A percentile compares a stretch with the other conserved stretches of the same genome.
These are phyloP conservation scores for Phoma sp. DNA, from an alignment of 2,329 filamentous ascomycete species.

Conservation along the genomic window DNA sequence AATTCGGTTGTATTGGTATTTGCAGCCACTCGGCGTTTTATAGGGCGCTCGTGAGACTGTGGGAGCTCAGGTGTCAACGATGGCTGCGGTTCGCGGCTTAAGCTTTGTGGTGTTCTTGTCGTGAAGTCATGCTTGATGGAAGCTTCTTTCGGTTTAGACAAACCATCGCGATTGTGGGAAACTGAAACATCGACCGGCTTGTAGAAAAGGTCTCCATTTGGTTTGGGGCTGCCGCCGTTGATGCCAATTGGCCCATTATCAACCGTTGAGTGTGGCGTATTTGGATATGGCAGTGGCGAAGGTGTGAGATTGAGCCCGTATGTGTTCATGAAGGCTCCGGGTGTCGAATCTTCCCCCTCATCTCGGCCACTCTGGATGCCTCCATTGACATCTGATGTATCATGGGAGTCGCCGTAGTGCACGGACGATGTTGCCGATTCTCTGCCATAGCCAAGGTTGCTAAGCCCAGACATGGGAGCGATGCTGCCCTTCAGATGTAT, in stretches of 20 bases:
- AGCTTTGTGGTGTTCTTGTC: constrained; percentile 30
- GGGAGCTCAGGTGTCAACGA: constrained; percentile 43
- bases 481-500: constrained; percentile 43
- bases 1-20: constrained; percentile 37
- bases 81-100: constrained; percentile 32
- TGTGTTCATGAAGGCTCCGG: constrained; percentile 37
- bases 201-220: constrained; percentile 19
- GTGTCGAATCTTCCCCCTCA: constrained; percentile 40
- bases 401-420: constrained; percentile 46
- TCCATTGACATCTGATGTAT: constrained; percentile 44
- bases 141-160: constrained; percentile 19
- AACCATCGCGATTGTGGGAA: constrained; percentile 10
- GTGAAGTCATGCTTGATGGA: constrained; percentile 23
- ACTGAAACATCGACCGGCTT: constrained; percentile 19
- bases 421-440: constrained; percentile 50
- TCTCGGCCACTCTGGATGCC: constrained; percentile 41
- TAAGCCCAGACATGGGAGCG: constrained; percentile 42
- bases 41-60: constrained; percentile 29
- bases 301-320: constrained; percentile 36
- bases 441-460: constrained; percentile 46
- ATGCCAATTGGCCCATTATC: constrained; percentile 20
- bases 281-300: constrained; percentile 38
- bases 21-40: constrained; percentile 26
- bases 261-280: constrained; percentile 30
- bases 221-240: constrained; percentile 13